Evolutionary conservation across 495 filamentous ascomycete genomes (phyloP).

Genomic region (Aspergillus ellipticus): DNA sequence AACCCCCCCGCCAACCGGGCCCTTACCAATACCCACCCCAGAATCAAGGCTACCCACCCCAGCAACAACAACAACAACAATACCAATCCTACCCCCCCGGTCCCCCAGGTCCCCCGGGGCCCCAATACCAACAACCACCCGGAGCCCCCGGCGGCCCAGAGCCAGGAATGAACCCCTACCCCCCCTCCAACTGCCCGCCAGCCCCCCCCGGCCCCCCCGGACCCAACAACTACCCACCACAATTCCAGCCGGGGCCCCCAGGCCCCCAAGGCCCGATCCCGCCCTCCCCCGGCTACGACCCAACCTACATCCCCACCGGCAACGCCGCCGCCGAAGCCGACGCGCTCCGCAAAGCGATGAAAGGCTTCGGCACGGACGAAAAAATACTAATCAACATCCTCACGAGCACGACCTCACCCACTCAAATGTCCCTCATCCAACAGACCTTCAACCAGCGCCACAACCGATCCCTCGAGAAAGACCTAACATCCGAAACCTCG

Average conservation of each 20-base stretch:
- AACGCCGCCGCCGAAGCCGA: conserved; percentile 59
- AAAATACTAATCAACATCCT: conserved; percentile 59
- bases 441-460: conserved; percentile 53
- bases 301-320: conserved; percentile 52
- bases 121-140: not conserved
- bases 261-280: no score
- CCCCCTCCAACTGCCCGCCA: not conserved
- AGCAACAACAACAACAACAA: no score
- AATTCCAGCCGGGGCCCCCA: no score
- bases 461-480: conserved; percentile 58
- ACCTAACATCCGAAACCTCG: conserved; percentile 64
- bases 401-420: conserved; percentile 54
- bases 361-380: conserved; percentile 80
- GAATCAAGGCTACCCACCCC: conserved; percentile 6
- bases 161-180: not conserved
- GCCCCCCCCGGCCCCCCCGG: conserved; percentile 15
- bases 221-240: no score
- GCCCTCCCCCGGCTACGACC: conserved; percentile 56
- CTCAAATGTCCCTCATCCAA: conserved; percentile 62
- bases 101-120: no score
- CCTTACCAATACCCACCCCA: no score
- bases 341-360: conserved; percentile 68
- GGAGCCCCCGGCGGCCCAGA: not conserved
- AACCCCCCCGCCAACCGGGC: no score
- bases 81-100: not conserved